Base-by-base conservation (phyloP, 1,139 yeast genomes). In the Geotrichum bryndzae region DNA sequence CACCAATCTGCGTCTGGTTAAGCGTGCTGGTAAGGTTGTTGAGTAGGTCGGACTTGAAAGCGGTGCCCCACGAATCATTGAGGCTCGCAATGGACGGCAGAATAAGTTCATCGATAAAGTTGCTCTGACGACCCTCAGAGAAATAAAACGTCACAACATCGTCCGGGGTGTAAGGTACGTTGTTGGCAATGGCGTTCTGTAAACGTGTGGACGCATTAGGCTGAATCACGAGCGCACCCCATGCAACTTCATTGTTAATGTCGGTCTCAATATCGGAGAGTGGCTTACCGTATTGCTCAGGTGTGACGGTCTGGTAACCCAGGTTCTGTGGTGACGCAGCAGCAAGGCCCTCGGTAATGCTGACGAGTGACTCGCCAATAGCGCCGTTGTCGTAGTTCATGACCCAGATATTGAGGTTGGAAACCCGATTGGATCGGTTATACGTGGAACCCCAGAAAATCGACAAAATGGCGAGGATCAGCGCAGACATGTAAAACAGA, bases 371-470 rank as follows among this genome's bases (percentile, higher is more conserved):
- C 38, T 58, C 58, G 35, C 66, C 66, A 25, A 67, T 60, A 27
- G 35, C 33, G 23, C 56, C 69, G 1, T 69, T 68, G 65, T 84
- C 86, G 64, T 80, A 83, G 59, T 79, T 73, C 29, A 80, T 79
- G 45, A 85, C 80, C 59, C 82, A 71, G 69, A 81, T 73, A 29
- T 77, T 73, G 65, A 85, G 70, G 65, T 82, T 79, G 13, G 68
- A 68, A 48, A 73, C 71, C 31, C 86, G 70, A 6, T 66, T 63
- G 1, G 65, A 65, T 58, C 88, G 73, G 33, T 76, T 65, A 68
- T 77, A 84, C 68, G 80, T 73, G 0, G 87, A 75, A 1, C 87
- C 90, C 88, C 89, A 85, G 68, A 82, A 85, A 22, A 85, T 72
- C 2, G 86, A 79, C 63, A 84, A 76, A 10, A 81, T 73, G 8